Conservation (phyloP, 2,329 filamentous ascomycete genomes). For the Pestalotiopsis sp. region DNA sequence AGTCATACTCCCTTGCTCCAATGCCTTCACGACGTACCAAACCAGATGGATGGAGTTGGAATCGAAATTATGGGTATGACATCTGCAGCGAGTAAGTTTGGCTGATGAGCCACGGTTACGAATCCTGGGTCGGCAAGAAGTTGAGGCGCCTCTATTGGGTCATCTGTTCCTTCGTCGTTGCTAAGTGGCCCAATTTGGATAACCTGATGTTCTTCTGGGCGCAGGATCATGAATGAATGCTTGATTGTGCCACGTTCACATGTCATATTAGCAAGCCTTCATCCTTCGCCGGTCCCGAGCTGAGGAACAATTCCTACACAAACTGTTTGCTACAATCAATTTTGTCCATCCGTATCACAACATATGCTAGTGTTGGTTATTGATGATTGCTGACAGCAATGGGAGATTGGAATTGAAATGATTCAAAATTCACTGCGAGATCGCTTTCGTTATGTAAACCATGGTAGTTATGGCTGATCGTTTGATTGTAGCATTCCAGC, state of each 20-base stretch:
- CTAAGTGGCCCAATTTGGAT: not conserved
- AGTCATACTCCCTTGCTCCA: not conserved
- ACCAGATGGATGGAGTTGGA: not conserved
- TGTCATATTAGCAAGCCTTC: not conserved
- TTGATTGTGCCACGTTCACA: not conserved
- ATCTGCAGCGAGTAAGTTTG: not conserved
- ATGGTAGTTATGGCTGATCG: too few species aligned
- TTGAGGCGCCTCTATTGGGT: not conserved
- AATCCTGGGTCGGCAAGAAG: not conserved
- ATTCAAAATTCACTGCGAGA: not conserved
- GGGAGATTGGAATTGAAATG: not conserved
- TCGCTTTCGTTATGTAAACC: not conserved
- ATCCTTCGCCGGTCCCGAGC: not conserved
- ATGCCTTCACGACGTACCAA: not conserved
- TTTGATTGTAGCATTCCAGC: too few species aligned
- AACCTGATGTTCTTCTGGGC: not conserved
- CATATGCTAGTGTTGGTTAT: not conserved
- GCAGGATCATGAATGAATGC: not conserved
- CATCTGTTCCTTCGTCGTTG: not conserved
- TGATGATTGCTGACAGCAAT: not conserved
- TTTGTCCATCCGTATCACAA: not conserved
- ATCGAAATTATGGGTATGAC: not conserved
- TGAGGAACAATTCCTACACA: not conserved
- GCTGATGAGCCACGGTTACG: not conserved
- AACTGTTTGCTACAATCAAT: not conserved